phyloP scores from a whole-genome alignment of 2,329 filamentous ascomycete species.

The Alternaria longipes region DNA sequence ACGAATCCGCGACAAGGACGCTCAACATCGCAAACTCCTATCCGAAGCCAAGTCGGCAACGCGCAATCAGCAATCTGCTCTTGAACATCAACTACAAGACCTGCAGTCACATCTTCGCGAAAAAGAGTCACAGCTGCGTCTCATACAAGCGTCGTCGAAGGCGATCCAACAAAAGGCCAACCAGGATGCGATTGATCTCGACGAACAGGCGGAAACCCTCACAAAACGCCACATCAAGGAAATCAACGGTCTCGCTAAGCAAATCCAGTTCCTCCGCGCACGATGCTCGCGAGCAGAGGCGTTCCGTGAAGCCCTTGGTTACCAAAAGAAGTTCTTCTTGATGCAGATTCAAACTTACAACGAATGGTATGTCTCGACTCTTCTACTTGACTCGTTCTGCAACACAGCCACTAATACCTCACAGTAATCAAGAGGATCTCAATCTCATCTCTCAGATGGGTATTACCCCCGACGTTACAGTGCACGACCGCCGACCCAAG shows the following conservation, averaged over 20 bases:
- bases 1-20: constrained; percentile 42
- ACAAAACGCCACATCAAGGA: constrained; percentile 77
- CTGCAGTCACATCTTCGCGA: constrained; percentile 36
- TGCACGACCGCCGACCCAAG: constrained; percentile 56
- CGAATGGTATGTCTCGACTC: constrained; percentile 76
- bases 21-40: constrained; percentile 39
- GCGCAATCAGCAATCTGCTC: constrained; percentile 53
- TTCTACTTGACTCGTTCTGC: neutral
- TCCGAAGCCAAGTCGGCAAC: constrained; percentile 37
- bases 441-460: constrained; percentile 86
- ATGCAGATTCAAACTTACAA: constrained; percentile 84
- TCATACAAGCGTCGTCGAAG: constrained; percentile 42
- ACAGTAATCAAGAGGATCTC: constrained; percentile 90
- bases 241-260: constrained; percentile 82
- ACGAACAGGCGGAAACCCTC: constrained; percentile 66
- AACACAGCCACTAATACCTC: constrained; percentile 24
- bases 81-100: constrained; percentile 61
- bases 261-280: constrained; percentile 90
- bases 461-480: constrained; percentile 63
- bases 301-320: constrained; percentile 81
- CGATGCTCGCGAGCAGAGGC: constrained; percentile 81
- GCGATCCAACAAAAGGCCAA: constrained; percentile 40
- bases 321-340: constrained; percentile 84
- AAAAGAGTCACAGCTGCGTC: constrained; percentile 37
- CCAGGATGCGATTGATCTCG: constrained; percentile 42